phyloP scores from a whole-genome alignment of 192 early-diverging fungal genomes.

The Podila epigama region DNA sequence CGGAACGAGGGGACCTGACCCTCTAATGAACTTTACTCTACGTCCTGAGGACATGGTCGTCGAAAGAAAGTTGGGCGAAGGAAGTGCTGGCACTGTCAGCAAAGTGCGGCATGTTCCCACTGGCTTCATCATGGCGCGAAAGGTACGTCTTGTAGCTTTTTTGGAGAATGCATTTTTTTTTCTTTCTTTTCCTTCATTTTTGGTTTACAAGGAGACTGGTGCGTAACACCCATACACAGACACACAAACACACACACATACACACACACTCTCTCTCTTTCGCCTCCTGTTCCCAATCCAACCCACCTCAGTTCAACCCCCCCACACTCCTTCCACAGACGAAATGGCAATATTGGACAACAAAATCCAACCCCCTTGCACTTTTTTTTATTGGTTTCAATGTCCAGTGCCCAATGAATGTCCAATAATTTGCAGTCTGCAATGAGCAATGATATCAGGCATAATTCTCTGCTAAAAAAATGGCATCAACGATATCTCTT shows the following conservation, averaged over 20 bases:
- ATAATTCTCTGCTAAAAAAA: too few species aligned
- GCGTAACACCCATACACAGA: too few species aligned
- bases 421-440: neutral
- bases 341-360: too few species aligned
- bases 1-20: slow-evolving; percentile 26
- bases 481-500: too few species aligned
- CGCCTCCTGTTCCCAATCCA: slow-evolving; percentile 5
- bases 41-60: slow-evolving; percentile 75
- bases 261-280: neutral
- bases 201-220: too few species aligned
- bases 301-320: neutral
- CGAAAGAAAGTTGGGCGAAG: slow-evolving; percentile 85
- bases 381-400: neutral
- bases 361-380: neutral
- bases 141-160: slow-evolving; percentile 51
- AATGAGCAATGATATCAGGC: too few species aligned
- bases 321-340: neutral
- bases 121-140: slow-evolving; percentile 88
- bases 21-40: slow-evolving; percentile 43
- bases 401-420: neutral
- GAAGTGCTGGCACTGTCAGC: slow-evolving; percentile 86
- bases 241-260: too few species aligned
- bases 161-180: too few species aligned
- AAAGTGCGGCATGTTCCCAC: slow-evolving; percentile 82
- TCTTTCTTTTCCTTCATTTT: too few species aligned